Base-by-base conservation (phyloP, 192 early-diverging fungal species). In the Coemansia sp. region DNA sequence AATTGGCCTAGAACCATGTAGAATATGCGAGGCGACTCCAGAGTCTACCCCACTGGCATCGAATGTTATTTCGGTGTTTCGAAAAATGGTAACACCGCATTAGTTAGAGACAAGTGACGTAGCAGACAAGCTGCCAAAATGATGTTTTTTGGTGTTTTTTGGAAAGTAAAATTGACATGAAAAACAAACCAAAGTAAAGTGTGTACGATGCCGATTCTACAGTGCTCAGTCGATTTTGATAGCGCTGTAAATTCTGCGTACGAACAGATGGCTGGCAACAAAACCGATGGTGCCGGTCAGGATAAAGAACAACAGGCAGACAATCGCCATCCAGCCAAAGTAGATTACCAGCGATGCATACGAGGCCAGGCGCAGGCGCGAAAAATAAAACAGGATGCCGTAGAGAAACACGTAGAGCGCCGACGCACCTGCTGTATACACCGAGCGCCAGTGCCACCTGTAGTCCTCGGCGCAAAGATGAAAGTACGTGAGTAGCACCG, bases 391-490 rank as follows among this genome's bases (percentile, higher is more conserved):
- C 71, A 94, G 80, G 35, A 94, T 76, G 2, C 90, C 89, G 63
- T 98, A 98, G 56, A 90, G 55, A 62, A 93, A 93, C 27, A 95
- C 88, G 67, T 98, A 97, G 31, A 90, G 62, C 2, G 89, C 89
- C 21, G 91, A 86, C 1, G 93, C 90, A 1, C 91, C 95, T 18
- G 88, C 85, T 1, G 93, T 88, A 45, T 91, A 83, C 71, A 97
- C 93, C 9, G 91, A 85, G 28, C 87, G 83, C 95, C 95, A 98
- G 49, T 88, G 88, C 95, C 90, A 90, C 60, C 85, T 82, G 46
- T 90, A 90, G 58, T 89, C 88, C 65, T 97, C 95, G 8, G 86
- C 81, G 54, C 92, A 95, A 35, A 97, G 71, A 32, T 95, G 87
- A 78, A 95, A 89, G 58, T 97, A 97, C 24, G 91, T 93, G 56